Evolutionary conservation across 192 early-diverging fungal species (phyloP).

Genomic region (Podila clonocystis): DNA sequence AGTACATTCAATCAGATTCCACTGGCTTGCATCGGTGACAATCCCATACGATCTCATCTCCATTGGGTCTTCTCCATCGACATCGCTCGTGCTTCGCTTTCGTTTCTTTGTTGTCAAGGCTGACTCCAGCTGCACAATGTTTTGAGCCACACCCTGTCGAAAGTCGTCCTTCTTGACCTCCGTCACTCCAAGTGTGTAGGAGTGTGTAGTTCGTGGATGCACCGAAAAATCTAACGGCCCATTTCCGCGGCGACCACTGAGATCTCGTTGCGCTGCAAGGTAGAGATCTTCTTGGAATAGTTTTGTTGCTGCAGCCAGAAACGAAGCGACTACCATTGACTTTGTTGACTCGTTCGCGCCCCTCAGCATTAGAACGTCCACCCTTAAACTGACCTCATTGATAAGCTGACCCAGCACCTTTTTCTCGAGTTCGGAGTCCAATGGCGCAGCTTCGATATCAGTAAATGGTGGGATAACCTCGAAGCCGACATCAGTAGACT

Average conservation of each 20-base stretch:
- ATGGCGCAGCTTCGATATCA: slow-evolving; percentile 5
- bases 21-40: slow-evolving; percentile 13
- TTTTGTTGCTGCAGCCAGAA: slow-evolving; percentile 11
- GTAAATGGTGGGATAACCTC: neutral
- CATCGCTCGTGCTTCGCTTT: neutral
- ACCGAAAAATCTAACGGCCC: slow-evolving; percentile 20
- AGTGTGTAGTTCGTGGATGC: slow-evolving; percentile 2
- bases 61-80: slow-evolving; percentile 4
- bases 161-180: slow-evolving; percentile 31
- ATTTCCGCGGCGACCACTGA: slow-evolving; percentile 25
- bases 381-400: slow-evolving; percentile 8
- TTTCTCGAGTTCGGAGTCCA: slow-evolving; percentile 1
- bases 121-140: slow-evolving; percentile 31
- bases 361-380: neutral
- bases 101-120: slow-evolving; percentile 26
- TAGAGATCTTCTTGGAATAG: slow-evolving; percentile 19
- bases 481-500: neutral
- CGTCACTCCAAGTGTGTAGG: slow-evolving; percentile 12
- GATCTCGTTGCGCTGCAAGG: slow-evolving; percentile 3
- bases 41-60: slow-evolving; percentile 12
- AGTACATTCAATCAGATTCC: slow-evolving; percentile 7
- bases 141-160: slow-evolving; percentile 9
- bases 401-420: neutral
- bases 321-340: slow-evolving; percentile 15
- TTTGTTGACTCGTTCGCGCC: slow-evolving; percentile 15